Percentiles rank a stretch among this genome's conserved stretches.
phyloP scores from a whole-genome alignment of 208 protist genomes.

The Trypanosoma mega region DNA sequence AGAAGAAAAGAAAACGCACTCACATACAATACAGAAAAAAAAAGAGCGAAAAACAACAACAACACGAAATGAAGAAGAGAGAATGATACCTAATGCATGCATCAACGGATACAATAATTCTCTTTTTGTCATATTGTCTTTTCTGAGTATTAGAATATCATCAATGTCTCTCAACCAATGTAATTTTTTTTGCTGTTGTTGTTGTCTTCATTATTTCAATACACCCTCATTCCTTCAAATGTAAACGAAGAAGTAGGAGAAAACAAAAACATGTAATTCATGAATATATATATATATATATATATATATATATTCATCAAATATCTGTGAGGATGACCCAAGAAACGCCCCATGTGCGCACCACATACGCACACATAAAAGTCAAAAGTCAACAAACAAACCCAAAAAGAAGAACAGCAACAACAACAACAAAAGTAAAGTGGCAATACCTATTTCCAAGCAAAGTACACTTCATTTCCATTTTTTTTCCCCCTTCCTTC shows the following conservation, averaged over 20 bases:
- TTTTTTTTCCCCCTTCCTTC: background rate
- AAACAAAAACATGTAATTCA: constrained; percentile 3
- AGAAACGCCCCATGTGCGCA: too few relatives aligned
- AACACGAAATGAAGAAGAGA: too few relatives aligned
- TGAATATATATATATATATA: constrained; percentile 19
- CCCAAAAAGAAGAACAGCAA: too few relatives aligned
- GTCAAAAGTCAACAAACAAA: too few relatives aligned
- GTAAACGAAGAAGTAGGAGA: background rate
- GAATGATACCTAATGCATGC: too few relatives aligned
- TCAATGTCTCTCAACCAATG: too few relatives aligned
- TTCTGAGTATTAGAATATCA: constrained; percentile 6
- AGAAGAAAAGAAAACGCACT: too few relatives aligned
- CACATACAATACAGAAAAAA: background rate
- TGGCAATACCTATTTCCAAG: background rate
- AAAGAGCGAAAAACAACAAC: background rate
- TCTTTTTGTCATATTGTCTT: constrained; percentile 14
- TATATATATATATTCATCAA: background rate
- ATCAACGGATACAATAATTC: background rate
- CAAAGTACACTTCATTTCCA: constrained; percentile 12
- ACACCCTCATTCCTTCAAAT: too few relatives aligned
- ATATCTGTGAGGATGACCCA: too few relatives aligned
- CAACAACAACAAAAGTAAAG: constrained; percentile 8
- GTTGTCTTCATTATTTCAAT: too few relatives aligned
- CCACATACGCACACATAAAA: too few relatives aligned
- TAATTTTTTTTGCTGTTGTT: too few relatives aligned